Evolutionary conservation across 2,329 filamentous ascomycete genomes (phyloP), one percentile per base, ranked within the genome.

Genomic region (Exophiala sideris): DNA sequence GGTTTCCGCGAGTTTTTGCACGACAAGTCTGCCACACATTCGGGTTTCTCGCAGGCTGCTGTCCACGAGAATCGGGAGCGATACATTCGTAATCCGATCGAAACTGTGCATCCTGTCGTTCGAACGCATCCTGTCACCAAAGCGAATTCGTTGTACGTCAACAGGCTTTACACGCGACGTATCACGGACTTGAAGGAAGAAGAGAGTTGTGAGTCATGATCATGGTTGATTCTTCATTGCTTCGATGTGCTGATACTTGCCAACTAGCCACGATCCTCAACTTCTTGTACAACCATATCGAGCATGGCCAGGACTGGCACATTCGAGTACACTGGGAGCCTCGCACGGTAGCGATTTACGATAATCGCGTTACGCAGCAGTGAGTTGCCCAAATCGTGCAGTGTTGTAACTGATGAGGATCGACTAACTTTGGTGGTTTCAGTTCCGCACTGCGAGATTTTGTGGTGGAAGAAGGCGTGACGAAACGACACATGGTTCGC

Each of bases 301-400:
- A 56, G 21, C 36, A 60, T 21, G 54, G 63, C 34, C 54, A 61
- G 38, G 65, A 67, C 46, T 62, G 65, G 41, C 59, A 59, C 38
- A 55, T 57, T 41, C 45, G 65, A 7, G 52, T 65, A 7, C 51
- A 57, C n/a, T 67, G 61, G 47, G 63, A 65, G 33, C 36, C 54
- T 3, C 59, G 64, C 2, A 64, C 65, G 5, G 58, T 66, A 6
- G 54, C 47, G 2, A 9, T 20, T n/a, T 47, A 39, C 33, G 36
- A 53, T 55, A 76, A 78, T 50, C 69, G 76, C 3, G 59, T 68
- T 29, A 69, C 44, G 70, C 66, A 40, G 75, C 74, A 29, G 21
- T 24, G 21, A 24, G 21, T 24, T 3, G 21, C 21, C 21, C 21
- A 6, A 24, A 3, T 3, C 21, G 21, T 24, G 21, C 21, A n/a